Conservation (phyloP, 1,284 basidiomycete genomes). For the Violaceomyces palustris region DNA sequence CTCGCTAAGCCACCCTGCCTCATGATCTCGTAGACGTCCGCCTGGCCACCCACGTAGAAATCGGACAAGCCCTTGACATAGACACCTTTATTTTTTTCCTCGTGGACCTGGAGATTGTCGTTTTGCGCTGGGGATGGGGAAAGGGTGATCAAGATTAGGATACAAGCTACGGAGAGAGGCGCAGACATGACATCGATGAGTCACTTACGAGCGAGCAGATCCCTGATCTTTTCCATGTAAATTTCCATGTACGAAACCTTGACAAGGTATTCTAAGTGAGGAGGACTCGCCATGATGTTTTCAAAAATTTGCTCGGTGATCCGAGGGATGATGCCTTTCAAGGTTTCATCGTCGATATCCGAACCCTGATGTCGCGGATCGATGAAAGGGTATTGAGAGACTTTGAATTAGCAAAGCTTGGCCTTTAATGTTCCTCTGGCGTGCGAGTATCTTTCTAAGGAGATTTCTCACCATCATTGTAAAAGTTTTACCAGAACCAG, state of each 20-base stretch:
- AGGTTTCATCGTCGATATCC: slow-evolving; percentile 75
- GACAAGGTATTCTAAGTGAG: slow-evolving; percentile 94
- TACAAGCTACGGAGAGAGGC: neutral
- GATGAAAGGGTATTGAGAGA: neutral
- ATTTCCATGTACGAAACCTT: slow-evolving; percentile 99
- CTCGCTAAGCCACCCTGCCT: slow-evolving; percentile 84
- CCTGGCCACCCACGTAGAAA: slow-evolving; percentile 76
- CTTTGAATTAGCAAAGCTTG: neutral
- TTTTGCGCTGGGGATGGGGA: slow-evolving; percentile 85
- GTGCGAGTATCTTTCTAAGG: neutral
- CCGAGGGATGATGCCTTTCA: slow-evolving; percentile 91
- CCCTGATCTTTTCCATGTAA: slow-evolving; percentile 93
- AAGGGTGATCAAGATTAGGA: neutral
- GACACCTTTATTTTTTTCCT: slow-evolving; percentile 94
- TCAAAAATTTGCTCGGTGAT: slow-evolving; percentile 99
- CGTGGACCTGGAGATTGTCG: slow-evolving; percentile 96
- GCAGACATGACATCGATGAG: no score
- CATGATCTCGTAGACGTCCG: slow-evolving; percentile 98
- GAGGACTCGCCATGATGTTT: slow-evolving; percentile 89
- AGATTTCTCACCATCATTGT: slow-evolving; percentile 52
- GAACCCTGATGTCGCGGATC: slow-evolving; percentile 69
- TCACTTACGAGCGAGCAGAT: slow-evolving; percentile 84
- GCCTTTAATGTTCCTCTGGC: neutral
- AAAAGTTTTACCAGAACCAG: slow-evolving; percentile 63
- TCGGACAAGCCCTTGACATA: slow-evolving; percentile 97